These are phyloP conservation scores for Mucor velutinosus DNA, from an alignment of 371 early-diverging fungal genomes.

Conservation along the genomic window DNA sequence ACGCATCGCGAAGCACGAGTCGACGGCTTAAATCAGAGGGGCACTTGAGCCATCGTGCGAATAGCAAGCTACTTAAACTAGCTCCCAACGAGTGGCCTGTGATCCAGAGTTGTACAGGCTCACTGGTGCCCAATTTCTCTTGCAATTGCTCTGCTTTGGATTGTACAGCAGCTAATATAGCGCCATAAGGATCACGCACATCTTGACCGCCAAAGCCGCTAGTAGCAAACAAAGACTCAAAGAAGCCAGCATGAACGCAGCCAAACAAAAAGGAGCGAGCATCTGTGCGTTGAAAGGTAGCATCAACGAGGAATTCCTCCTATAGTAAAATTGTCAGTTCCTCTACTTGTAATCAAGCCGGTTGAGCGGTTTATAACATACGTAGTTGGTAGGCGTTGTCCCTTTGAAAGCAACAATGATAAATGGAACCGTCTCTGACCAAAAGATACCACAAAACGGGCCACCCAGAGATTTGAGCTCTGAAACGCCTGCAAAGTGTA, in stretches of 20 bases:
- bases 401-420: conserved; percentile 53
- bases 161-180: conserved; percentile 44
- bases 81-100: conserved; percentile 58
- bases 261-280: conserved; percentile 39
- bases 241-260: conserved; percentile 43
- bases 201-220: conserved; percentile 25
- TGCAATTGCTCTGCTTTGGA: conserved; percentile 32
- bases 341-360: background rate
- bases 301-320: conserved; percentile 47
- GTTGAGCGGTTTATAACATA: background rate
- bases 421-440: conserved; percentile 42
- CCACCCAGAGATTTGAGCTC: conserved; percentile 54
- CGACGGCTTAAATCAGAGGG: conserved; percentile 29
- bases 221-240: conserved; percentile 35
- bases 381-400: conserved; percentile 38
- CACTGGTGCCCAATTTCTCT: conserved; percentile 18
- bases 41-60: conserved; percentile 45
- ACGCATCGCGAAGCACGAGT: conserved; percentile 38
- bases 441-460: conserved; percentile 51
- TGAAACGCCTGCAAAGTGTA: conserved; percentile 50
- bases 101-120: conserved; percentile 53
- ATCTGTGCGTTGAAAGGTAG: conserved; percentile 38
- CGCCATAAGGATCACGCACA: conserved; percentile 45
- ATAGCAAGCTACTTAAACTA: conserved; percentile 46
- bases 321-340: background rate